Percentiles rank a stretch among this genome's conserved stretches.
phyloP scores from a whole-genome alignment of 2,329 filamentous ascomycete genomes.

The Aspergillaceae sp. region DNA sequence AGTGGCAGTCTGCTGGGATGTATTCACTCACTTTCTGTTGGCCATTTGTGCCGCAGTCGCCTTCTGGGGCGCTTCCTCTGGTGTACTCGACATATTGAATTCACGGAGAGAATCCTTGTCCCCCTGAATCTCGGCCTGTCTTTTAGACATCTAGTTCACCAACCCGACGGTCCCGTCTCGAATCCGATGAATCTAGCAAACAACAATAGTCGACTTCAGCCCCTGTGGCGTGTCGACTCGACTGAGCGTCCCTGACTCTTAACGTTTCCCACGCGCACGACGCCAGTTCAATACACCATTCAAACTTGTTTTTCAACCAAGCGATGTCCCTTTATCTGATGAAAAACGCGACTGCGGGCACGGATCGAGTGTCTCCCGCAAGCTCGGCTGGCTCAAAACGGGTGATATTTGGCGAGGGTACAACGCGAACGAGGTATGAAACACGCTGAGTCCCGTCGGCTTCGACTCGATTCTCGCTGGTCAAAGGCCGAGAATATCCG shows the following conservation, averaged over 20 bases:
- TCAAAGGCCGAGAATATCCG: not conserved
- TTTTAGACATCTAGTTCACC: constrained; percentile 31
- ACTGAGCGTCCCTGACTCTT: not conserved
- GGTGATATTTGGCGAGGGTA: not conserved
- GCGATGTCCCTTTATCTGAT: not conserved
- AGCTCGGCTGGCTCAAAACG: not conserved
- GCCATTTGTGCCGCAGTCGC: constrained; percentile 49
- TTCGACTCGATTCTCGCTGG: not conserved
- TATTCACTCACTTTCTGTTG: constrained; percentile 44
- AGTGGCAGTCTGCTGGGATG: not conserved
- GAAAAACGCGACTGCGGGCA: not conserved
- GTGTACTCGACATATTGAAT: constrained; percentile 32
- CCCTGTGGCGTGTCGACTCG: not conserved
- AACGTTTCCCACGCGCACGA: not conserved
- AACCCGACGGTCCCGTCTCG: not conserved
- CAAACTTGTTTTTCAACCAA: not conserved
- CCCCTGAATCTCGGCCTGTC: constrained; percentile 28
- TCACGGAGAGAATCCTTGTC: constrained; percentile 23
- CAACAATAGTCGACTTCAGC: not conserved
- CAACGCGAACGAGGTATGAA: not conserved
- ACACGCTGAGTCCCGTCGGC: not conserved
- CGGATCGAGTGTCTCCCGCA: not conserved
- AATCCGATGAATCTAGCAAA: not conserved
- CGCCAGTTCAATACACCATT: not conserved
- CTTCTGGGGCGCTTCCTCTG: constrained; percentile 39